Conservation (phyloP, 139 green algal genomes). For the Desmodesmus armatus region DNA sequence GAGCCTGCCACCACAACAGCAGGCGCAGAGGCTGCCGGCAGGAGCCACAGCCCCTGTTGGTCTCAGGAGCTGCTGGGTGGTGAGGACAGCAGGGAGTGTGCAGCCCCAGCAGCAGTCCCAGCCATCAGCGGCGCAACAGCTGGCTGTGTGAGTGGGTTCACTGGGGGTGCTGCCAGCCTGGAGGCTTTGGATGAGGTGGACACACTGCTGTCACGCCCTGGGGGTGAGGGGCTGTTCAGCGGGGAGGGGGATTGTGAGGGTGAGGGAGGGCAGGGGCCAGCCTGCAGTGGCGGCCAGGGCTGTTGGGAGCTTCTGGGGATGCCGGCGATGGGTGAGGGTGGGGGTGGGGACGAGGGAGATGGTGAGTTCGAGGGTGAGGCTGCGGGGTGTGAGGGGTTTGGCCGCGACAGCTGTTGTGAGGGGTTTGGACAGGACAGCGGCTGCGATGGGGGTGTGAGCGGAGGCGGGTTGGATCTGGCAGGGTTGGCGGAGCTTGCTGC, state of each 20-base stretch:
- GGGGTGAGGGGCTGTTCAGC: too few species aligned
- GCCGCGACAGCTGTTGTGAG: background rate
- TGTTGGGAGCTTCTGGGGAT: slow-evolving; percentile 6
- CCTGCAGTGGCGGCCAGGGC: too few species aligned
- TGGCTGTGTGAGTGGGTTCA: background rate
- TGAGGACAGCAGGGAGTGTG: too few species aligned
- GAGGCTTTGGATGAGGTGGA: slow-evolving; percentile 3
- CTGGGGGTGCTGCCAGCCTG: too few species aligned
- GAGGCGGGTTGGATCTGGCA: background rate
- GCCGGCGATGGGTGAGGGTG: background rate
- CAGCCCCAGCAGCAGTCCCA: too few species aligned
- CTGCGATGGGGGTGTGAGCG: background rate
- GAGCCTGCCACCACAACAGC: too few species aligned
- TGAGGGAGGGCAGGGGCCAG: too few species aligned
- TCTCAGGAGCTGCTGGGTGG: too few species aligned
- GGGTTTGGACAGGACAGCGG: background rate
- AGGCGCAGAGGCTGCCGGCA: too few species aligned
- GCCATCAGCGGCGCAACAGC: too few species aligned
- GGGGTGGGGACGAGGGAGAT: background rate
- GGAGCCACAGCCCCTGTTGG: too few species aligned
- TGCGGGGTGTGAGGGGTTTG: background rate
- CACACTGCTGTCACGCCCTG: slow-evolving; percentile 4
- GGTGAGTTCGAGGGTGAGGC: background rate
- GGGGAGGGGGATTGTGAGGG: too few species aligned
- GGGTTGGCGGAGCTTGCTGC: background rate